phyloP scores from a whole-genome alignment of 2,329 filamentous ascomycete genomes.

The Pseudogymnoascus sp. region DNA sequence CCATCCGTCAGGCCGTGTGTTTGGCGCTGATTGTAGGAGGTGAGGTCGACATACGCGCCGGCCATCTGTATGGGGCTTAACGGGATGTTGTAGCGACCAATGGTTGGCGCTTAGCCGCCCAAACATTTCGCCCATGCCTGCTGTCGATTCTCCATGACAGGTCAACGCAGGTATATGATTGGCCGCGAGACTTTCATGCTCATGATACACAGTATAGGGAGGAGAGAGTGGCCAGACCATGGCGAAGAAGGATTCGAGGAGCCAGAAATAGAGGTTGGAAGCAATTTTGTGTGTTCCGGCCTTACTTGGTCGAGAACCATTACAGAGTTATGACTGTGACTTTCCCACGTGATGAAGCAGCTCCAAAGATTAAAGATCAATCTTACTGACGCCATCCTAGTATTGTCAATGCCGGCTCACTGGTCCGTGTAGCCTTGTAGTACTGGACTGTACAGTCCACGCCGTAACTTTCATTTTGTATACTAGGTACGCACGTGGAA shows the following conservation, averaged over 20 bases:
- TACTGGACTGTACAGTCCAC: background rate
- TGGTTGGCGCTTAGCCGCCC: conserved; percentile 6
- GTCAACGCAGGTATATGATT: background rate
- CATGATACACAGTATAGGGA: background rate
- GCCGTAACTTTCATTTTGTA: background rate
- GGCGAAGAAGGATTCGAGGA: background rate
- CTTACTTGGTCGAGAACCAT: background rate
- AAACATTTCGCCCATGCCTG: conserved; percentile 1
- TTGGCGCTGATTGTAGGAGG: conserved; percentile 4
- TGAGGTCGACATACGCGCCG: conserved; percentile 5
- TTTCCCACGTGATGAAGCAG: background rate
- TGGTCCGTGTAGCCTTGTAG: background rate
- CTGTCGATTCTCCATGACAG: conserved; percentile 2
- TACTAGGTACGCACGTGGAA: background rate
- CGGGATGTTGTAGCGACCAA: background rate
- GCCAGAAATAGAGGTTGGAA: background rate
- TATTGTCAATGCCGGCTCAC: background rate
- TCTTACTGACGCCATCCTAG: background rate
- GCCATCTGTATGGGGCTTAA: conserved; percentile 4
- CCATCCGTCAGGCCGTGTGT: background rate
- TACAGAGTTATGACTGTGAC: background rate
- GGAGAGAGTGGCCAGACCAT: background rate
- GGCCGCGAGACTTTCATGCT: background rate
- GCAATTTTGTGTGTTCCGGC: background rate
- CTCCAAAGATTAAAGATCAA: background rate